A percentile compares a stretch with the other conserved stretches of the same genome.
Evolutionary conservation across 2,329 filamentous ascomycete species (phyloP).

Genomic region (Nigrospora sphaerica): DNA sequence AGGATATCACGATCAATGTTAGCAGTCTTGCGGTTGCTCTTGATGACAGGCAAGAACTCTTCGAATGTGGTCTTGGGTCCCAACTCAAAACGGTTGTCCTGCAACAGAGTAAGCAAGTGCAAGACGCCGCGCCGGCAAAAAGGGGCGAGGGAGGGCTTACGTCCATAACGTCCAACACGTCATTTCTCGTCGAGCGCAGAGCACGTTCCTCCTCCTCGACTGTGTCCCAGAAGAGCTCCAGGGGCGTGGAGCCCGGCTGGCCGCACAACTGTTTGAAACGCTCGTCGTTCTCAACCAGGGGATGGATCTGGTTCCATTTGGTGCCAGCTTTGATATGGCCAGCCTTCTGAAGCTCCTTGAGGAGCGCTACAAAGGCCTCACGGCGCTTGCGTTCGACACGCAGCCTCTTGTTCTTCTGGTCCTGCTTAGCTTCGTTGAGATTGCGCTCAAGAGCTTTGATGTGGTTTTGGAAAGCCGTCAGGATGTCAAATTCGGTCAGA

Average conservation of each 20-base stretch:
- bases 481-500: constrained; percentile 80
- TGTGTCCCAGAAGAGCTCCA: constrained; percentile 94
- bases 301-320: constrained; percentile 81
- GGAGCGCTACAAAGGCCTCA: constrained; percentile 69
- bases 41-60: constrained; percentile 78
- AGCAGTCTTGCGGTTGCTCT: constrained; percentile 80
- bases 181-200: constrained; percentile 73
- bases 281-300: constrained; percentile 69
- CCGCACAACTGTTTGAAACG: constrained; percentile 81
- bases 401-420: constrained; percentile 73
- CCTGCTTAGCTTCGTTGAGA: constrained; percentile 86
- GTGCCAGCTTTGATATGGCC: constrained; percentile 83
- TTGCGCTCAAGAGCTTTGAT: constrained; percentile 86
- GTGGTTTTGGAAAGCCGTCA: constrained; percentile 90
- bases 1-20: constrained; percentile 76
- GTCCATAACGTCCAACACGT: constrained; percentile 82
- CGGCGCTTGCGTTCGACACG: constrained; percentile 81
- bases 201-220: constrained; percentile 89
- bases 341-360: constrained; percentile 64
- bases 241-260: constrained; percentile 73
- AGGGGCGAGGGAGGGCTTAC: constrained; percentile 40
- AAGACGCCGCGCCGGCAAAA: neutral
- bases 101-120: constrained; percentile 25
- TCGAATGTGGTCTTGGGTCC: constrained; percentile 80
- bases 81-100: constrained; percentile 91